These are phyloP conservation scores for Fonsecaea pugnacius DNA, from an alignment of 2,329 filamentous ascomycete species.

Conservation along the genomic window DNA sequence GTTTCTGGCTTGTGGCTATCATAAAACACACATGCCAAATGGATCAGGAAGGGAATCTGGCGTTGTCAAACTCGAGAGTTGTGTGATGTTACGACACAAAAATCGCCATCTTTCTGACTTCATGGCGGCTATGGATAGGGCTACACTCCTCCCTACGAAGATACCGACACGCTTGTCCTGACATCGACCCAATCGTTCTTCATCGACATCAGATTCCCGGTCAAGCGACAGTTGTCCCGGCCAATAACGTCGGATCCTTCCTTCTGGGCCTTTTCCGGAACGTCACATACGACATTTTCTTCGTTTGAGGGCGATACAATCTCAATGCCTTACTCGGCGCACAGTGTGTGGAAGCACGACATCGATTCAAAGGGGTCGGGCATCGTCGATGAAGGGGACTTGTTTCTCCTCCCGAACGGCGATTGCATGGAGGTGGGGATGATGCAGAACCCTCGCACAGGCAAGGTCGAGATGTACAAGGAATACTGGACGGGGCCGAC, in stretches of 20 bases:
- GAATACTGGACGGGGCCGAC: slow-evolving; percentile 35
- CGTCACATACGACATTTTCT: slow-evolving; percentile 28
- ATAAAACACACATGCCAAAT: too few relatives aligned
- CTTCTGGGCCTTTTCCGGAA: slow-evolving; percentile 37
- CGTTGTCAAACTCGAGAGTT: not conserved
- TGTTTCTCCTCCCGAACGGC: slow-evolving; percentile 36
- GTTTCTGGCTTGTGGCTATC: not conserved
- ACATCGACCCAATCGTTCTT: slow-evolving; percentile 31
- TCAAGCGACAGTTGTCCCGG: slow-evolving; percentile 12
- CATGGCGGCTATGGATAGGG: slow-evolving; percentile 19
- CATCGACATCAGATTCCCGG: slow-evolving; percentile 37
- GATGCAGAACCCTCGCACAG: slow-evolving; percentile 34
- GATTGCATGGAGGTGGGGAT: slow-evolving; percentile 36
- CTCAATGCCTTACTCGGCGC: slow-evolving; percentile 33
- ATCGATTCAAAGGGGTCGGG: slow-evolving; percentile 34
- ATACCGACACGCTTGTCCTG: slow-evolving; percentile 36
- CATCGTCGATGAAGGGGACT: slow-evolving; percentile 36
- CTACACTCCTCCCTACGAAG: slow-evolving; percentile 34
- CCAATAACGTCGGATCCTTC: slow-evolving; percentile 25
- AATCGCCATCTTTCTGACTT: not conserved
- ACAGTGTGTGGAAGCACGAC: slow-evolving; percentile 33
- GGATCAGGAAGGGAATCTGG: not conserved
- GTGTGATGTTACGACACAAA: not conserved
- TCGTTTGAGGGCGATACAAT: slow-evolving; percentile 11
- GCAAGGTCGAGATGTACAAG: slow-evolving; percentile 35